Evolutionary conservation across 2,329 filamentous ascomycete genomes (phyloP).

Genomic region (Fusarium sp.): DNA sequence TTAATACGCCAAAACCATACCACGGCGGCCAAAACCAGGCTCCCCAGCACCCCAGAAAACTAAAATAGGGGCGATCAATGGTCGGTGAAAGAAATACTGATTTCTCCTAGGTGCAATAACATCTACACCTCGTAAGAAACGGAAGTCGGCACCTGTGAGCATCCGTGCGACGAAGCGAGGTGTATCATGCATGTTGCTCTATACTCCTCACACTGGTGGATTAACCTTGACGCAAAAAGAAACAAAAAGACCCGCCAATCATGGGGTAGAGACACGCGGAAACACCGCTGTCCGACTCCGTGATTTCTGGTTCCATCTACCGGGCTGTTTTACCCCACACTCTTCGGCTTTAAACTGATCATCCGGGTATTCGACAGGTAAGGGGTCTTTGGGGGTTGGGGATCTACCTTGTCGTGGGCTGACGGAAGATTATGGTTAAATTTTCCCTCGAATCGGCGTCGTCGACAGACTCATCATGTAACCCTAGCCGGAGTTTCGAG

Average conservation of each 20-base stretch:
- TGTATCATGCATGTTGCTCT: neutral
- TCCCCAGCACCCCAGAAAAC: neutral
- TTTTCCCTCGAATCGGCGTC: constrained; percentile 32
- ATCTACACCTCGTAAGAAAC: neutral
- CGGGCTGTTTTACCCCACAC: constrained; percentile 27
- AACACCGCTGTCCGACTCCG: neutral
- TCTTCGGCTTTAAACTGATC: constrained; percentile 4
- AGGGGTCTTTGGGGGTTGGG: neutral
- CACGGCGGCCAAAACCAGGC: neutral
- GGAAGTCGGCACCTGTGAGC: neutral
- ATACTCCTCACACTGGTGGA: constrained; percentile 22
- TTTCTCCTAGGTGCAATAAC: constrained; percentile 21
- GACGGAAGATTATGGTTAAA: constrained; percentile 27
- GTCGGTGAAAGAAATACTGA: neutral
- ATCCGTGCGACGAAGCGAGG: constrained; percentile 7
- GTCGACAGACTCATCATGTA: constrained; percentile 15
- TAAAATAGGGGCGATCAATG: neutral
- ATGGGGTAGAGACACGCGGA: neutral
- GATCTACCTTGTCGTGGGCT: neutral
- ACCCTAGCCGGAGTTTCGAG: constrained; percentile 35
- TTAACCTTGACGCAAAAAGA: neutral
- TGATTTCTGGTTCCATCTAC: constrained; percentile 1
- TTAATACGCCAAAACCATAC: neutral
- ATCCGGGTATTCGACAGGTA: constrained; percentile 5
- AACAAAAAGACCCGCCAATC: constrained; percentile 28